Conservation (phyloP, 441 rosid species). For the Brassica hybrid region DNA sequence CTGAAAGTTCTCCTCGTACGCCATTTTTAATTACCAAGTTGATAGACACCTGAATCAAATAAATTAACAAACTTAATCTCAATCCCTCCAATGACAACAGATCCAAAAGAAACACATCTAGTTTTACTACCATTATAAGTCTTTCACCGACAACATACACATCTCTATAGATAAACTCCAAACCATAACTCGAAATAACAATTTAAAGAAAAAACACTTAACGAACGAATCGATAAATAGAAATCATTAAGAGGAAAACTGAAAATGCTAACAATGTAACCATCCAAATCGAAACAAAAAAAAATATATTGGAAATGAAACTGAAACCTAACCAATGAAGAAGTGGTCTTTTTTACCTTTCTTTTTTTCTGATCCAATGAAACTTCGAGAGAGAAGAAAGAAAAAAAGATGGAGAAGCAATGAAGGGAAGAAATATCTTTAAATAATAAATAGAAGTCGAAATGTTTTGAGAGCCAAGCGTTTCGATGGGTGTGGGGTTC, state of each 20-base stretch:
- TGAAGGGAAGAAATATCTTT: not conserved
- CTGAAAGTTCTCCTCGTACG: slow-evolving; percentile 43
- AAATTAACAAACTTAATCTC: not conserved
- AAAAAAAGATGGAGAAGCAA: not conserved
- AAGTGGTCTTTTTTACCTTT: slow-evolving; percentile 9
- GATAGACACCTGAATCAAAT: slow-evolving; percentile 22
- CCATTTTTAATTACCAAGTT: slow-evolving; percentile 39
- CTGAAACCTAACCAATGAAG: slow-evolving; percentile 17
- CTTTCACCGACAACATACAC: slow-evolving; percentile 5
- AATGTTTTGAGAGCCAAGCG: slow-evolving; percentile 24
- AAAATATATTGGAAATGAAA: not conserved
- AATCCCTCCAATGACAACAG: not conserved
- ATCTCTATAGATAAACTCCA: not conserved
- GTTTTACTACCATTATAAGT: not conserved
- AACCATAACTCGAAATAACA: not conserved
- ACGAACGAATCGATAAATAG: not conserved
- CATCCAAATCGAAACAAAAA: not conserved
- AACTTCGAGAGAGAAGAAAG: slow-evolving; percentile 19
- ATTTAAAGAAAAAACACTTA: no score
- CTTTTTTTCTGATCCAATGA: not conserved
- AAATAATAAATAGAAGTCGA: not conserved
- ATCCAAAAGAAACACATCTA: not conserved
- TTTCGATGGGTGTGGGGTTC: not conserved
- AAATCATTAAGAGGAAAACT: not conserved
- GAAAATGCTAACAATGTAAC: not conserved